phyloP scores from a whole-genome alignment of 495 filamentous ascomycete genomes.

The Ramalina intermedia region DNA sequence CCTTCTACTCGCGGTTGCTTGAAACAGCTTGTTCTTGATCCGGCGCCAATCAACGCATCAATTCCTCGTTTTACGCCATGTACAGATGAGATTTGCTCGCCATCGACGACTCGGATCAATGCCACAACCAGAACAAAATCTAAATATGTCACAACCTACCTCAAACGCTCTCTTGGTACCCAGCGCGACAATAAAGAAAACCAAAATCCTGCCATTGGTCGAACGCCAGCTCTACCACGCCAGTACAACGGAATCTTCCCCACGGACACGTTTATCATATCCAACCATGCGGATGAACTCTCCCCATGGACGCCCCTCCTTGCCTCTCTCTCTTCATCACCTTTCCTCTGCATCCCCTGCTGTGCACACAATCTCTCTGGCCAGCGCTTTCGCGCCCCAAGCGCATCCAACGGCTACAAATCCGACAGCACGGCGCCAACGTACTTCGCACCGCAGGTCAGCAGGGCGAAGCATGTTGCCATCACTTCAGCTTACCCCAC shows the following conservation, averaged over 20 bases:
- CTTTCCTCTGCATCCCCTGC: conserved; percentile 87
- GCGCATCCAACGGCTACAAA: conserved; percentile 18
- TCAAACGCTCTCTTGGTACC: not conserved
- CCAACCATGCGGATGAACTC: conserved; percentile 91
- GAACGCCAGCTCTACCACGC: conserved; percentile 10
- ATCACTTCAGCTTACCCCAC: conserved; percentile 13
- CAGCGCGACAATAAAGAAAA: not conserved
- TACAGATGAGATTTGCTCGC: conserved; percentile 9
- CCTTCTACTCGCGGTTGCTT: conserved; percentile 38
- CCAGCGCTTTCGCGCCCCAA: conserved; percentile 51
- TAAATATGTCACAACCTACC: not conserved
- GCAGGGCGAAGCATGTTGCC: conserved; percentile 30
- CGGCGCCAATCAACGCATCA: conserved; percentile 32
- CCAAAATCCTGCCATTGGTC: not conserved
- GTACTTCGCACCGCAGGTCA: conserved; percentile 14
- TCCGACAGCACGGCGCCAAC: conserved; percentile 12
- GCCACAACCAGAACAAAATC: not conserved
- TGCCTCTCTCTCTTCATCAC: conserved; percentile 54
- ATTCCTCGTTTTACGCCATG: too few species aligned
- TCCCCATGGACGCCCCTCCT: conserved; percentile 92
- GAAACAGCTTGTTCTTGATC: conserved; percentile 61
- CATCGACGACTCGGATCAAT: not conserved
- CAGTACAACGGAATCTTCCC: conserved; percentile 59
- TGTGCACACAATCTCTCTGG: conserved; percentile 83
- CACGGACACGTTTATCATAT: conserved; percentile 75